Evolutionary conservation across 129 eudicot species (phyloP).

Genomic region (Flaveria brownii): DNA sequence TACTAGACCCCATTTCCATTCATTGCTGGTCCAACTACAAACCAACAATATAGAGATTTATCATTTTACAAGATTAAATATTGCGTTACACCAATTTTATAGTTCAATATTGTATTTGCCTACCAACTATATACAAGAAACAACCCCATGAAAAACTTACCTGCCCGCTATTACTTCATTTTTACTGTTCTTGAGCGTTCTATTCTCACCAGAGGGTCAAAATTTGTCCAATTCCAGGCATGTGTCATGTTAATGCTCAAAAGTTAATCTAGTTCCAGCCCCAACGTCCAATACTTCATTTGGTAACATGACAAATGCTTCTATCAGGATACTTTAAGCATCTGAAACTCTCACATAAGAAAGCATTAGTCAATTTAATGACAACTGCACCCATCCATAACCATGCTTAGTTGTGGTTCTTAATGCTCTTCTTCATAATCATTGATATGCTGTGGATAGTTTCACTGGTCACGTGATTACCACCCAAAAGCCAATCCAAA

Average conservation of each 20-base stretch:
- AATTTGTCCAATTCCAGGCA: constrained; percentile 8
- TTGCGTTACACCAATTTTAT: background rate
- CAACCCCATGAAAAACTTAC: background rate
- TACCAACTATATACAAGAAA: background rate
- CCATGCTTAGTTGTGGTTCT: constrained; percentile 46
- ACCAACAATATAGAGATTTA: background rate
- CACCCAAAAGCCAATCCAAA: constrained; percentile 65
- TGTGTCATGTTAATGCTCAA: constrained; percentile 1
- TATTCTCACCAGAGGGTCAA: constrained; percentile 10
- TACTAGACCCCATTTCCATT: constrained; percentile 26
- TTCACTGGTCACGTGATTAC: constrained; percentile 47
- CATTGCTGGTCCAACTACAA: constrained; percentile 33
- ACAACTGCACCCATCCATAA: background rate
- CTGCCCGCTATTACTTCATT: background rate
- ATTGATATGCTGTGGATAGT: constrained; percentile 57
- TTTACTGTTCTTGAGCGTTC: constrained; percentile 4
- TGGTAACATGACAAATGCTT: background rate
- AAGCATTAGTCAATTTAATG: background rate
- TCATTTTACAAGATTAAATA: background rate
- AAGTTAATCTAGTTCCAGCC: constrained; percentile 1
- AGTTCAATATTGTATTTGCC: background rate
- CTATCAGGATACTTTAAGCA: constrained; percentile 14
- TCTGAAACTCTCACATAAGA: background rate
- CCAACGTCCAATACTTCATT: background rate
- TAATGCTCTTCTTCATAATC: constrained; percentile 70